Evolutionary conservation across 2,329 filamentous ascomycete genomes (phyloP), one percentile per base, ranked within the genome.

Genomic region (Hymenoscyphus salicellus): DNA sequence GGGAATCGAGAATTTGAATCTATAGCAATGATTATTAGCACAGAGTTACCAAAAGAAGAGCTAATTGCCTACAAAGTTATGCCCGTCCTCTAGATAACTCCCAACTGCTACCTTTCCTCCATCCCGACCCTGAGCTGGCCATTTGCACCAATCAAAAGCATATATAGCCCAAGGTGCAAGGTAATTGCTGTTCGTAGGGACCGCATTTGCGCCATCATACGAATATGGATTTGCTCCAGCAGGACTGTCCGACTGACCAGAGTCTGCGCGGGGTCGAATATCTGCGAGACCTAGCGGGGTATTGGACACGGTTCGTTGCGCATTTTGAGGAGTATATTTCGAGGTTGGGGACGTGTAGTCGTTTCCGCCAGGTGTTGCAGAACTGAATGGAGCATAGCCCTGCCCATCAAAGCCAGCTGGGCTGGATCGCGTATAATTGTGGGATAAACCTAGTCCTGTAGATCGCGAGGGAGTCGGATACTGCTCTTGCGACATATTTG

Each of bases 111-210:
- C 85, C 78, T 98, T 98, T 46, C 95, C 95, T 3, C 92, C 92
- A 67, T 91, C 89, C 70, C 88, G 88, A 72, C 79, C 88, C 73
- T 92, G 87, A 2, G 94, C 88, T 17, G 91, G 87, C 94, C 95
- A 99, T 79, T 99, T 99, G 81, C 95, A 99, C 95, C 95, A 99
- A 79, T 99, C 95, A 73, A 96, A 94, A 14, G 95, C 94, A 77
- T 98, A 99, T 63, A 96, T 89, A 16, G 93, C 90, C 92, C 95
- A 99, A 0, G 94, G 93, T 4, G 94, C 93, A 68, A 96, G 80
- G 75, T 97, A 97, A 76, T 94, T 97, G 82, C 92, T 96, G 68
- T 94, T 96, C 75, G 91, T 78, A 75, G 89, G 77, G 78, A 86
- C 81, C 67, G 86, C 76, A 75, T 86, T 85, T 68, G 86, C 85